Evolutionary conservation across 768 basidiomycete species (phyloP).

Genomic region (Mycena metata): DNA sequence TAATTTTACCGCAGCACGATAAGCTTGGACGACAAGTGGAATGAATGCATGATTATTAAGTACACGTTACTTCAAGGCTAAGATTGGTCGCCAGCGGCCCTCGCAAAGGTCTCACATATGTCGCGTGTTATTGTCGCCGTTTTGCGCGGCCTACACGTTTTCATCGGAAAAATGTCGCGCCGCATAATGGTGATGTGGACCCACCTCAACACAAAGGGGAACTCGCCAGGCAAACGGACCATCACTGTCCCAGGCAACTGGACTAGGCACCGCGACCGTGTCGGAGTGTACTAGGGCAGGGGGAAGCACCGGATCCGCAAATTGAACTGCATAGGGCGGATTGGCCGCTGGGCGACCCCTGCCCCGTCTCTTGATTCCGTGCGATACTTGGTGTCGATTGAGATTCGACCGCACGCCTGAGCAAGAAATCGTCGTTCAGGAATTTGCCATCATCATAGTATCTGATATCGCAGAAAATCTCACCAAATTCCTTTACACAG

Average conservation of each 20-base stretch:
- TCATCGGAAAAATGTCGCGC: too few species aligned
- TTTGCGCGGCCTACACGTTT: too few species aligned
- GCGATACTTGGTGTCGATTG: conserved; percentile 1
- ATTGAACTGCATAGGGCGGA: neutral
- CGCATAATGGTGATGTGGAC: too few species aligned
- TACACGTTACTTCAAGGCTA: too few species aligned
- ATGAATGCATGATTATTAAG: too few species aligned
- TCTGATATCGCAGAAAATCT: neutral
- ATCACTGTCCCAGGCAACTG: conserved; percentile 8
- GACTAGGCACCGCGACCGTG: neutral
- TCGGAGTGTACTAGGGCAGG: conserved; percentile 6
- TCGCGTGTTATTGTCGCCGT: too few species aligned
- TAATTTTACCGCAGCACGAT: too few species aligned
- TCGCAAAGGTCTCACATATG: too few species aligned
- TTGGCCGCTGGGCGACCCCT: neutral
- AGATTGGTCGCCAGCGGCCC: too few species aligned
- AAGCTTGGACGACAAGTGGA: too few species aligned
- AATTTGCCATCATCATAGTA: neutral
- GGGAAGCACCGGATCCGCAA: neutral
- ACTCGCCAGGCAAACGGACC: conserved; percentile 11
- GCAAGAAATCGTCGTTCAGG: neutral
- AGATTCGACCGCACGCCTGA: conserved; percentile 17
- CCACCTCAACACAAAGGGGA: too few species aligned
- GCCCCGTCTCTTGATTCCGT: neutral
- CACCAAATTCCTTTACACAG: conserved; percentile 17